Base-by-base conservation (phyloP, 1,139 yeast genomes). In the Lodderomyces metapsilosis region DNA sequence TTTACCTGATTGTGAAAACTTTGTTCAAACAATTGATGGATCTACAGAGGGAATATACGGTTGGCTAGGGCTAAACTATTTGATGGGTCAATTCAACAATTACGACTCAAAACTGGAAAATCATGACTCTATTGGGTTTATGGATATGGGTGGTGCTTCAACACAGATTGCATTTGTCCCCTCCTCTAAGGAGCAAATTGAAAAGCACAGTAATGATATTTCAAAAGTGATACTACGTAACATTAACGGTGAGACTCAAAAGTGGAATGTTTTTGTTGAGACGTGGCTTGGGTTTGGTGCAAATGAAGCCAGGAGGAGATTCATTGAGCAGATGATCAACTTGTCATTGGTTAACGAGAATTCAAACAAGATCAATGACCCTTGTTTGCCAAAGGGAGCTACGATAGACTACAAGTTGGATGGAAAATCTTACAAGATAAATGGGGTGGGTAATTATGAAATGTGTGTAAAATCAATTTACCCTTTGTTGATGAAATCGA, bases 91-190 rank as follows among this genome's bases (percentile, higher is more conserved):
- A 50, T 71, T 82, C 38, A 62, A 78, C 41, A 59, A 69, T 39
- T 80, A 73, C 53, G 70, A 74, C 34, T 38, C 57, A 0, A 39
- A 52, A 4, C 47, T 57, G 2, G 36, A 33, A 12, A 58, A 57
- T 2, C 82, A 76, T 50, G 68, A 68, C n/a, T 78, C 88, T 0
- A 75, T 78, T 43, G 95, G 95, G 2, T 85, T 86, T 53, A 84
- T 86, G 91, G 95, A 85, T 58, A 85, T 85, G 95, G 95, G 95
- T 6, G 95, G 95, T 15, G 95, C 94, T 0, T 84, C 91, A 3
- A 83, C 89, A 0, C 95, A 86, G 53, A 75, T 86, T 24, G 88
- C 92, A 8, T 86, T 85, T 68, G 85, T 80, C 12, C 94, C 94
- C 0, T 75, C 80, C 3, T 66, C 72, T 11, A 48, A 50, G 7